Percentiles rank a stretch among this genome's conserved stretches.
Evolutionary conservation across 345 rosid genomes (phyloP).

Genomic region (Eucalyptus polyanthemos): DNA sequence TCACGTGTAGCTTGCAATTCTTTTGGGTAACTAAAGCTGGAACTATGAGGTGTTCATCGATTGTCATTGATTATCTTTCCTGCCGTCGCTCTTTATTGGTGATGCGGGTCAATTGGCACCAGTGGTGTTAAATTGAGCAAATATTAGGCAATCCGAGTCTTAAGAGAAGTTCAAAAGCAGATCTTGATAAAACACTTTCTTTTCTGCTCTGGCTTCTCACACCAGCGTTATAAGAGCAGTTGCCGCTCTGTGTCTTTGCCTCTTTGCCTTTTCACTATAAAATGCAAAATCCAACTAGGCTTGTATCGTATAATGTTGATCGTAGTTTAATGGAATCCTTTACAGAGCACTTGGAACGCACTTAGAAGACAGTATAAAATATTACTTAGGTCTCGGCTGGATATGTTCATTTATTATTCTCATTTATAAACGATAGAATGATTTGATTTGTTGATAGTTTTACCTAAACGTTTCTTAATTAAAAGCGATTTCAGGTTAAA

Average conservation of each 20-base stretch:
- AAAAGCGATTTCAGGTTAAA: not conserved
- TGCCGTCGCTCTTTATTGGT: not conserved
- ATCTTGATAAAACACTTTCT: not conserved
- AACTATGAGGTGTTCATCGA: not conserved
- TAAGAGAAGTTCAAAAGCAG: not conserved
- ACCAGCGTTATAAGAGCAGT: not conserved
- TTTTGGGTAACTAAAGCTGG: not conserved
- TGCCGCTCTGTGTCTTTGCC: not conserved
- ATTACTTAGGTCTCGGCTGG: not conserved
- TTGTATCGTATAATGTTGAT: not conserved
- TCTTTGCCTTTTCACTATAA: not conserved
- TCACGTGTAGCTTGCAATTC: not conserved
- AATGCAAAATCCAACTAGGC: not conserved
- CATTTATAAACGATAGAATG: not conserved
- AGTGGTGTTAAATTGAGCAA: not conserved
- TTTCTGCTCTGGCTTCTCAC: not conserved
- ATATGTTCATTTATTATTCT: not conserved
- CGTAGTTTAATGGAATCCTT: not conserved
- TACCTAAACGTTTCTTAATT: not conserved
- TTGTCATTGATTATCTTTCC: not conserved
- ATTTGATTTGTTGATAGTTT: not conserved
- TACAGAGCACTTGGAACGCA: not conserved
- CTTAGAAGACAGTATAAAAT: not conserved
- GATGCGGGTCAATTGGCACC: not conserved
- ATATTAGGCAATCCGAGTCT: not conserved